Evolutionary conservation across 73 alveolate genomes (phyloP), one percentile per base, ranked within the genome.

Genomic region (Paramecium sexaurelia): DNA sequence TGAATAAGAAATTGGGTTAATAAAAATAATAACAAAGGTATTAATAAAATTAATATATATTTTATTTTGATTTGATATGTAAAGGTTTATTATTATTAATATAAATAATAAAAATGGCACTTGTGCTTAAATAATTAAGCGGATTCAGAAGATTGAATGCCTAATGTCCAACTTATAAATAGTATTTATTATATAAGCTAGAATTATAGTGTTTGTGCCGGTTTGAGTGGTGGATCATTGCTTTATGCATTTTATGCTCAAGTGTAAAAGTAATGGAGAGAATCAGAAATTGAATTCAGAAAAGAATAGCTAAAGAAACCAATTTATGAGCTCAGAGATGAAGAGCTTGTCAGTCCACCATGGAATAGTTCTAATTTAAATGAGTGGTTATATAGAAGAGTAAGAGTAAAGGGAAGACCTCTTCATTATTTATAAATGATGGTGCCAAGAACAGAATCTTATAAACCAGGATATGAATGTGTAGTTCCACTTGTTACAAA

Each of bases 351-450:
- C 8, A 67, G 73, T 68, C 94, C 94, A 8, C 94, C 94, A 27
- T 88, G 85, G 78, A 43, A 55, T 88, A 82, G 73, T 36, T 68
- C 78, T 20, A 88, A 67, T 57, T 32, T 68, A 26, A 10, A 88
- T 7, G 89, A 88, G 10, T 88, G 94, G 94, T 87, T 88, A 39
- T 88, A 88, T 26, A 88, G 87, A 82, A 51, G 91, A n/a, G 94
- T 88, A 9, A 24, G 84, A 75, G 55, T 88, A n/a, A 88, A 87
- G 55, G 94, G 94, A 41, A 75, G 94, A 68, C 91, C 94, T 24
- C 69, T 88, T 61, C 94, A 88, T 69, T 75, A 82, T 47, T 26
- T 26, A 71, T 87, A 87, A 26, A 88, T 88, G 94, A 39, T 41
- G 56, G 73, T 88, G 40, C 84, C 82, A 24, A 55, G 91, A 19